Evolutionary conservation across 2,329 filamentous ascomycete genomes (phyloP), one percentile per base, ranked within the genome.

Genomic region (Aspergillus tubingensis): DNA sequence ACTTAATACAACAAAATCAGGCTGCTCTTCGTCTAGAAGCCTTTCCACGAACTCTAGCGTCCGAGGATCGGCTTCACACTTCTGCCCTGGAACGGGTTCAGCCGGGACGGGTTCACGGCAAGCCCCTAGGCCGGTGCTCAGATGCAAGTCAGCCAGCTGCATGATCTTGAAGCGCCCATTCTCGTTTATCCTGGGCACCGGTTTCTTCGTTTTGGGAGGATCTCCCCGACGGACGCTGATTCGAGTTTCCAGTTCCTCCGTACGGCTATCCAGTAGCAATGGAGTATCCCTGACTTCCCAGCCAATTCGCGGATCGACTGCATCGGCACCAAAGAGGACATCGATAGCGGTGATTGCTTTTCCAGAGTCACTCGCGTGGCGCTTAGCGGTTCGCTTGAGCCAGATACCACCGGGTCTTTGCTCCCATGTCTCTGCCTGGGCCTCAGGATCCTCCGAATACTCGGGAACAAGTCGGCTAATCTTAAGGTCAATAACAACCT

Each of bases 101-200:
- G 87, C 85, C 0, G 93, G 93, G 66, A 94, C 83, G n/a, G 92
- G 86, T 68, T 99, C 92, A 65, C 95, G 87, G 72, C 95, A 99
- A 48, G 79, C 78, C 8, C 95, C 95, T 5, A 93, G 83, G 8
- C 94, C 95, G 2, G 95, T 99, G 71, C 92, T 94, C 58, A 99
- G 80, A 76, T 99, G 95, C 62, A 98, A 80, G 79, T 99, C 95
- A n/a, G 92, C 90, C 58, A 96, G 82, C 77, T 99, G 95, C 84
- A 99, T 87, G 65, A 99, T 96, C 81, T 98, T 98, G 81, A 98
- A 98, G 68, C 90, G 92, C 30, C 94, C 95, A 73, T 95, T 92
- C 63, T 96, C 92, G 47, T 86, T 85, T 64, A 99, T 91, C 60
- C 91, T 86, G 10, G 89, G 91, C 41, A 86, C 81, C 0, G 91